Evolutionary conservation across 2,329 filamentous ascomycete genomes (phyloP).

Genomic region (Xenoacremonium recifei): DNA sequence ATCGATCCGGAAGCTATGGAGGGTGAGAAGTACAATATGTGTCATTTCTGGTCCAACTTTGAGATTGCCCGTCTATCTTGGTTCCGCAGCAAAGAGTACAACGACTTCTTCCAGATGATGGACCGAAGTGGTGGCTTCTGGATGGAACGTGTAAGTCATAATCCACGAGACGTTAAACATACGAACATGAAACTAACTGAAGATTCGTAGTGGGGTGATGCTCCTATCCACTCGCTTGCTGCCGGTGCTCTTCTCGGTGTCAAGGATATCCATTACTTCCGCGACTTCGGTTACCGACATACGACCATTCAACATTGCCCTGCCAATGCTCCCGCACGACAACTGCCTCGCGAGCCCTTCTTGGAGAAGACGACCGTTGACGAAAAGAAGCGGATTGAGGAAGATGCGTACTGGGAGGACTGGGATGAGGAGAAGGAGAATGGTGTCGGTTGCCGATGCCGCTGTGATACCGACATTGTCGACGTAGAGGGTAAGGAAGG

Average conservation of each 20-base stretch:
- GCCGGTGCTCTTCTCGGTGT: slow-evolving; percentile 82
- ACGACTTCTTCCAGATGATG: slow-evolving; percentile 99
- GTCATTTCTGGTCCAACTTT: slow-evolving; percentile 99
- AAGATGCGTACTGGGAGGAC: slow-evolving; percentile 94
- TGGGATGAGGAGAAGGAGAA: slow-evolving; percentile 90
- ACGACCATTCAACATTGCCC: slow-evolving; percentile 99
- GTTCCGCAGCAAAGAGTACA: slow-evolving; percentile 96
- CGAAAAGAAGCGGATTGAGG: slow-evolving; percentile 80
- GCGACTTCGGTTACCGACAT: slow-evolving; percentile 96
- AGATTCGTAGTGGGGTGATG: slow-evolving; percentile 82
- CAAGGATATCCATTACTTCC: slow-evolving; percentile 95
- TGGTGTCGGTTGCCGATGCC: slow-evolving; percentile 92
- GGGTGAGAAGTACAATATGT: slow-evolving; percentile 99
- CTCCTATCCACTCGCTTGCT: slow-evolving; percentile 95
- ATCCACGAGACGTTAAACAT: slow-evolving; percentile 3
- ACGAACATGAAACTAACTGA: slow-evolving; percentile 25
- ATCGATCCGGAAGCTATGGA: slow-evolving; percentile 95
- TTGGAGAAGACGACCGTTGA: slow-evolving; percentile 79
- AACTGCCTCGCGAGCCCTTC: slow-evolving; percentile 76
- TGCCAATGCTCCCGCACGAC: slow-evolving; percentile 86
- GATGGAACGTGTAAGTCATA: slow-evolving; percentile 81
- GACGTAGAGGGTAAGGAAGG: slow-evolving; percentile 98
- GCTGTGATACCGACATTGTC: slow-evolving; percentile 94
- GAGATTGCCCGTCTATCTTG: slow-evolving; percentile 94
- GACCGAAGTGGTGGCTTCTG: slow-evolving; percentile 96